Percentiles rank a stretch among this genome's conserved stretches.
These are phyloP conservation scores for Staphylotrichum longicolle DNA, from an alignment of 495 filamentous ascomycete species.

Conservation along the genomic window DNA sequence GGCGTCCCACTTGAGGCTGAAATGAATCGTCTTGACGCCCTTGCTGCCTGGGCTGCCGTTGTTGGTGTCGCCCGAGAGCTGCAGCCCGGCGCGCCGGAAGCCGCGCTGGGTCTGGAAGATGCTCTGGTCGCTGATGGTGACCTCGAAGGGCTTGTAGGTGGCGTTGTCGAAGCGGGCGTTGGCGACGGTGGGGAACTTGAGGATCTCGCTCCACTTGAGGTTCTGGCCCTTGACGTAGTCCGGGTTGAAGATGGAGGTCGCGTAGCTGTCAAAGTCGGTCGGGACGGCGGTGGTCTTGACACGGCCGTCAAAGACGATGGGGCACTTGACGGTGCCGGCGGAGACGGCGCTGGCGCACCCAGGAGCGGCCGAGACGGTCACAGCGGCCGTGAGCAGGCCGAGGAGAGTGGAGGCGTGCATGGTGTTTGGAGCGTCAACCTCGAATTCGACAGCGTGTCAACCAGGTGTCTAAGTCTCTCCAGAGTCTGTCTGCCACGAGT, in stretches of 20 bases:
- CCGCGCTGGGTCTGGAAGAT: conserved; percentile 56
- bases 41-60: conserved; percentile 44
- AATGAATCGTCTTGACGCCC: conserved; percentile 55
- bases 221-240: conserved; percentile 47
- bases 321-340: conserved; percentile 39
- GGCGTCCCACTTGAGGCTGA: conserved; percentile 50
- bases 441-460: too few species aligned
- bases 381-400: conserved; percentile 12
- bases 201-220: conserved; percentile 47
- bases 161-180: conserved; percentile 44
- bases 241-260: conserved; percentile 45
- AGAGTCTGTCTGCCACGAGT: too few species aligned
- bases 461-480: too few species aligned
- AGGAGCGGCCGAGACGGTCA: conserved; percentile 8
- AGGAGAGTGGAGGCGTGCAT: conserved; percentile 28
- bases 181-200: conserved; percentile 41
- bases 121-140: conserved; percentile 50
- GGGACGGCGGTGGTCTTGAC: conserved; percentile 31
- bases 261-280: conserved; percentile 45
- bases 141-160: conserved; percentile 44
- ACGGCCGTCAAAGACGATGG: conserved; percentile 47
- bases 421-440: neutral
- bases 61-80: conserved; percentile 50
- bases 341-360: conserved; percentile 3
- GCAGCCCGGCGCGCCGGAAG: conserved; percentile 55